Base-by-base conservation (phyloP, 116 monocot species). In the Posidonia oceanica region DNA sequence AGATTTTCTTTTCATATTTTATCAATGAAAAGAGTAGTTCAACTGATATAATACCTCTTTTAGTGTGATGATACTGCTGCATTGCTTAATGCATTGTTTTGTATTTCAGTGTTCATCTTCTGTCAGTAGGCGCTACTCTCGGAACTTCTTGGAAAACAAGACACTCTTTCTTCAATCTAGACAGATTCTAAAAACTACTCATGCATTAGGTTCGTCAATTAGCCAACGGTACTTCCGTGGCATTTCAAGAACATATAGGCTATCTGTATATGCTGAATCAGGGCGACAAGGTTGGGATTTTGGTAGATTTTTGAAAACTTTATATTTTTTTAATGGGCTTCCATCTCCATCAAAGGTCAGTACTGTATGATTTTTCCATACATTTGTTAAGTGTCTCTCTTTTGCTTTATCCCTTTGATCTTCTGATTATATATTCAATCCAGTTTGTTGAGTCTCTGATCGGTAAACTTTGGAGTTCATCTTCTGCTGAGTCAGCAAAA, bases 251-350 rank as follows among this genome's bases (percentile, higher is more conserved):
- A 16, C 76, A 61, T 73, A 44, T 61, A 79, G 74, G 56, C 64
- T 39, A n/a, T 60, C 59, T 13, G 66, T 94, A 78, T 68, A 67
- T 81, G 87, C 94, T 62, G 73, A 83, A 61, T 77, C 81, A 59
- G 78, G 84, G 0, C 59, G 73, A n/a, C 81, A 91, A 82, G 48
- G 74, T 76, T 97, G 96, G 96, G 96, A 97, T 75, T 63, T 97
- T 64, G 87, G 91, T 14, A 85, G 92, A 87, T 97, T 91, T 72
- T 36, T 97, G 39, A 83, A 63, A 66, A 91, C 96, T 48, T 42
- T 97, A 14, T 91, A 85, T 59, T 97, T 97, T 66, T 97, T 97
- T 71, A 97, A 97, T 63, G 91, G 80, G n/a, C 92, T 83, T 61
- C 89, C 92, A 58, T 83, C 89, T 82, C 96, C 91, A 52, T 52